Base-by-base conservation (phyloP, 345 rosid species). In the Brassica nigra region DNA sequence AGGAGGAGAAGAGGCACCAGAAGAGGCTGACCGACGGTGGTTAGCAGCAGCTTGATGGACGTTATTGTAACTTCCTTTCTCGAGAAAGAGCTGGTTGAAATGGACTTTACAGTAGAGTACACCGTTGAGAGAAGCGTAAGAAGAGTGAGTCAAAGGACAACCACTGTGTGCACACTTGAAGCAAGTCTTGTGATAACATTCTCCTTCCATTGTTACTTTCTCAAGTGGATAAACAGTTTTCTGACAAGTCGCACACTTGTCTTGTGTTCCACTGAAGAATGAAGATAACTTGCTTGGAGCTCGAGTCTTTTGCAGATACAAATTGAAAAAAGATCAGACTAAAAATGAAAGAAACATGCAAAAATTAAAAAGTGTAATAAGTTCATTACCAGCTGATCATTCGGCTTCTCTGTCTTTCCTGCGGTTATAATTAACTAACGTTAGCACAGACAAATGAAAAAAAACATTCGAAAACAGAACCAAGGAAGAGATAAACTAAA, bases 101-200 rank as follows among this genome's bases (percentile, higher is more conserved):
- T 96, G 99, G 76, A 88, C 92, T 91, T 90, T 96, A 88, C 99
- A 96, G 78, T 96, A 96, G 39, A 96, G 90, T 59, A 88, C 91
- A 6, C 98, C 99, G 4, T 96, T 85, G 9, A 90, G 97, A 31
- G 99, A 89, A 3, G 97, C 97, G 76, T 92, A 96, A 0, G 93
- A 88, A 54, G 99, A 96, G 81, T 90, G 99, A 9, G 97, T 96
- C 71, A 93, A 86, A 8, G 90, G 86, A 74, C 97, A 96, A 0
- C 99, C 97, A 0, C 97, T 94, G 70, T 89, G 95, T 10, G 98
- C 86, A 16, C 99, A 96, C 82, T 87, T 89, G 81, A 96, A 96
- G 82, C 99, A 96, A 66, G 85, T 82, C 86, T 93, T 96, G 87
- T 96, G 98, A 87, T 65, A 96, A 68, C 90, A 79, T n/a, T 90